Evolutionary conservation across 345 rosid genomes (phyloP), one percentile per base, ranked within the genome.

Genomic region (Moricandia arvensis): DNA sequence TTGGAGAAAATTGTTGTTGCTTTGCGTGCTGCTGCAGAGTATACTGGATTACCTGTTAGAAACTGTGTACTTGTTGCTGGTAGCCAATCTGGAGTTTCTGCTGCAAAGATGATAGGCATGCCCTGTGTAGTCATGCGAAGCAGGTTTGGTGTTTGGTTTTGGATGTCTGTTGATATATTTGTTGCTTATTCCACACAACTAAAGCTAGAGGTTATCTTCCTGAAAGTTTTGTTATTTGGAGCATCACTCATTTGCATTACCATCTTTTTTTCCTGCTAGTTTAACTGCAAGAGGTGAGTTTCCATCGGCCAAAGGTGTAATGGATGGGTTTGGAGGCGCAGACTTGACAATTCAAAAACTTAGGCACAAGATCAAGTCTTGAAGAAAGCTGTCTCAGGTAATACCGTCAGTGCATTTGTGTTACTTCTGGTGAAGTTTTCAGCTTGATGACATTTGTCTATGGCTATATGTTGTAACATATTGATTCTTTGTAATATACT

Each of bases 281-380:
- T 86, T 82, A 74, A 91, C 96, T 31, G 81, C 96, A 7, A 85
- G 98, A 83, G 93, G 91, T 0, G 91, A 91, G 83, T 91, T 91
- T 76, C 93, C 92, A 53, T 84, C 89, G 6, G 96, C 91, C n/a
- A 89, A 78, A 49, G 96, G 95, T 7, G 71, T 85, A 62, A 54
- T 90, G 97, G 97, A 94, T 67, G 97, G 97, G n/a, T 91, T 94
- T 73, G 95, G 98, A 80, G 97, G 90, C 64, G 89, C 96, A 10
- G 96, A 94, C 72, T 67, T 94, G 77, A 87, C 96, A 3, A 79
- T 91, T 77, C 63, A 88, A 53, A 90, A 78, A 74, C 83, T 91
- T 57, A 77, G 51, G 63, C 33, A 77, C 73, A 87, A 77, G 79
- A 69, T 79, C 15, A 75, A 85, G 81, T 72, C 75, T 30, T 86